Conservation (phyloP, 148 eudicot genomes). For the Mesembryanthemum crystallinum region DNA sequence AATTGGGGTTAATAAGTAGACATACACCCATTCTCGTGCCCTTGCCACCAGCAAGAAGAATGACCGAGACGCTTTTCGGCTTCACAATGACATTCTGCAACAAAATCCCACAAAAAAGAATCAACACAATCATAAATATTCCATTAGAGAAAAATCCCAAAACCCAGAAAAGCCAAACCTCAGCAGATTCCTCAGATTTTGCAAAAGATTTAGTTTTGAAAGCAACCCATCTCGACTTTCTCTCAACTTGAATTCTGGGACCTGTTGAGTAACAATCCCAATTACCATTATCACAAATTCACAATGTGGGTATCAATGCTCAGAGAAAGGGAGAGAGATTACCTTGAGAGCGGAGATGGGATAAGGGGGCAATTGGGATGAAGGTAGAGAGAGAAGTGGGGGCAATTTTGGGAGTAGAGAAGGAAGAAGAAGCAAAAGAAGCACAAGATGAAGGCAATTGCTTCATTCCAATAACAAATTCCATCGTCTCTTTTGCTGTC, state of each 20-base stretch:
- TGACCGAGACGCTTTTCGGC: slow-evolving; percentile 80
- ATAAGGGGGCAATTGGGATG: background rate
- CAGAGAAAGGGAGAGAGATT: background rate
- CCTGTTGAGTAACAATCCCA: slow-evolving; percentile 5
- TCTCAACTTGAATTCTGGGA: background rate
- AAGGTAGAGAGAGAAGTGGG: slow-evolving; percentile 10
- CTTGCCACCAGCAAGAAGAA: slow-evolving; percentile 93
- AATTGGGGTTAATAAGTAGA: slow-evolving; percentile 6
- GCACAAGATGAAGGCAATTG: slow-evolving; percentile 9
- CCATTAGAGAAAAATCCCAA: background rate
- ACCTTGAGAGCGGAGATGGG: slow-evolving; percentile 8
- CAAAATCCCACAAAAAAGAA: background rate
- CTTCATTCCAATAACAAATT: slow-evolving; percentile 15
- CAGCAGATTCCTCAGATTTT: slow-evolving; percentile 1
- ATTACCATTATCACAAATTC: background rate
- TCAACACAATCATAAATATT: background rate
- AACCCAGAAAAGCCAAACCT: slow-evolving; percentile 11
- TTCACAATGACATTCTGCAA: slow-evolving; percentile 56
- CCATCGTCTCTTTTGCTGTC: background rate
- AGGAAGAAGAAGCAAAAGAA: background rate
- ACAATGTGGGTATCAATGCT: background rate
- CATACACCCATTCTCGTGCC: slow-evolving; percentile 95
- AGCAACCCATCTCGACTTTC: slow-evolving; percentile 2
- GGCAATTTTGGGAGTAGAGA: slow-evolving; percentile 10
- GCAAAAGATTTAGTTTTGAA: slow-evolving; percentile 17